Evolutionary conservation across 768 basidiomycete species (phyloP), one percentile per base, ranked within the genome.

Genomic region (Symmetrospora coprosmae): DNA sequence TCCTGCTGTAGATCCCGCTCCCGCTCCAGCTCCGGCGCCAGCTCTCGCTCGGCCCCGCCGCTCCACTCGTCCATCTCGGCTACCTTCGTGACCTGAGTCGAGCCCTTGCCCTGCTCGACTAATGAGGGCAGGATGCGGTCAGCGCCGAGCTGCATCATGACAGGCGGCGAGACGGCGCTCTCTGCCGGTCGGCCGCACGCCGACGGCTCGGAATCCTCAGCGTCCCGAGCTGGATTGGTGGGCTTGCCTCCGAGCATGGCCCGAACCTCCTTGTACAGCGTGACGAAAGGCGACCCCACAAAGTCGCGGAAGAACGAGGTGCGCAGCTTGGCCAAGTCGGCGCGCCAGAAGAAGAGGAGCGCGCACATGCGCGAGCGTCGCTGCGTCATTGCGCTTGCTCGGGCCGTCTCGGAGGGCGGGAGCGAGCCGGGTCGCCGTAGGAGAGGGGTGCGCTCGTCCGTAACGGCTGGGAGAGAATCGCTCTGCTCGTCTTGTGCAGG

Each of bases 331-430:
- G 41, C 8, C 17, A 46, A 17, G 28, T 58, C 55, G 21, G 39
- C n/a, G 8, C 55, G 40, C 27, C 28, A 58, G 55, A 58, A 58
- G 30, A 58, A 41, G 13, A 58, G 30, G 14, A 58, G 27, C n/a
- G 55, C 41, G 28, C 40, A 33, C 13, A 58, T 39, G 6, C 55
- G 55, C 4, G 55, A 58, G 7, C 55, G n/a, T n/a, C n/a, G n/a
- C 55, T 4, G 19, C 31, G 49, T 11, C 14, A 9, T 50, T 9
- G 7, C 49, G 16, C 9, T 11, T 31, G 45, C 13, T 7, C 11
- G 14, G 45, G 5, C 19, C 17, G 49, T 11, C 7, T 35, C 16
- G 4, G 9, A 6, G 6, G 5, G 4, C 23, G 33, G 49, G 30
- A 30, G 23, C 8, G 49, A 50, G 49, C 6, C 19, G 49, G 17